These are phyloP conservation scores for Gynochthodes officinalis DNA, from an alignment of 257 asterid species.

Conservation along the genomic window DNA sequence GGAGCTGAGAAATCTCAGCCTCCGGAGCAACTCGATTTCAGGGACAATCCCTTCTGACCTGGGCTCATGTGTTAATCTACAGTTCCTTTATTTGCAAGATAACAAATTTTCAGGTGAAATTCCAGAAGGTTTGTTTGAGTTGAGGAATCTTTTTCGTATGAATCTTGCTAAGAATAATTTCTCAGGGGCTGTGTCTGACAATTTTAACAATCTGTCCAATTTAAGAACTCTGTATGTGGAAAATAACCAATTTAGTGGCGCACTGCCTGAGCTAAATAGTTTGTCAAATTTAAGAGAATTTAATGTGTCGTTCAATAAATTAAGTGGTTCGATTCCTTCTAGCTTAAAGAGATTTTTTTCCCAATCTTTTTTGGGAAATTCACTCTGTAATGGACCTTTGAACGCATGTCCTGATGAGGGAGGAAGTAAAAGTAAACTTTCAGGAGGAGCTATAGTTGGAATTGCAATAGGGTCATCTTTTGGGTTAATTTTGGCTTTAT, in stretches of 20 bases:
- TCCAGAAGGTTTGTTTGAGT: conserved; percentile 33
- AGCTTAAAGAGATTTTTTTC: conserved; percentile 24
- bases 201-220: conserved; percentile 29
- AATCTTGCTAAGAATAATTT: conserved; percentile 40
- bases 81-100: conserved; percentile 35
- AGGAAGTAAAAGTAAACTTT: conserved; percentile 23
- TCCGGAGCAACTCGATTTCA: conserved; percentile 47
- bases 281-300: conserved; percentile 25
- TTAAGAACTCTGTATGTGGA: conserved; percentile 45
- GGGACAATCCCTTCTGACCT: conserved; percentile 54
- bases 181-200: conserved; percentile 33
- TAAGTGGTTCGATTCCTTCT: conserved; percentile 46
- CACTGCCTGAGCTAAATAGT: conserved; percentile 34
- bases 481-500: conserved; percentile 24
- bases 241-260: conserved; percentile 48
- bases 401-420: conserved; percentile 29
- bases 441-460: conserved; percentile 59
- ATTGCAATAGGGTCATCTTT: conserved; percentile 42
- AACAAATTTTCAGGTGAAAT: conserved; percentile 55
- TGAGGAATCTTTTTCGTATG: conserved; percentile 40
- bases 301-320: conserved; percentile 54
- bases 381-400: conserved; percentile 45
- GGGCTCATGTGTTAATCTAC: conserved; percentile 40
- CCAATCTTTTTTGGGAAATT: conserved; percentile 45
- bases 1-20: conserved; percentile 52